Evolutionary conservation across 768 basidiomycete species (phyloP).

Genomic region (Serpula lacrymans): DNA sequence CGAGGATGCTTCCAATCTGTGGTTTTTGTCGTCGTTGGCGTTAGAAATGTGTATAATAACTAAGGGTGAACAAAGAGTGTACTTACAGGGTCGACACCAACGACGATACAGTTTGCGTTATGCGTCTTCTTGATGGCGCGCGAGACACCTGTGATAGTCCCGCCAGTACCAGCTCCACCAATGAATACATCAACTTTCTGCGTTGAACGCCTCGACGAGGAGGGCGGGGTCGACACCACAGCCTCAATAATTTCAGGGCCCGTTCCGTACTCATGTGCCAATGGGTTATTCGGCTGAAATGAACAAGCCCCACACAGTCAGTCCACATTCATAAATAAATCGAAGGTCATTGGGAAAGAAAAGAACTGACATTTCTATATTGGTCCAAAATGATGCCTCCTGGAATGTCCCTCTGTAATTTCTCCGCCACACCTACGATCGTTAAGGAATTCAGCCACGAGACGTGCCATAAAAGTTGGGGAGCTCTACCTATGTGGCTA

Average conservation of each 20-base stretch:
- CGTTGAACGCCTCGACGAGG: conserved; percentile 53
- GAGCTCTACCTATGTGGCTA: conserved; percentile 83
- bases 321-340: too few species aligned
- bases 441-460: conserved; percentile 88
- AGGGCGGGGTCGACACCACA: conserved; percentile 62
- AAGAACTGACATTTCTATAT: conserved; percentile 64
- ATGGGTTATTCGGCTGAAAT: conserved; percentile 71
- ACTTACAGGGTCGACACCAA: conserved; percentile 90
- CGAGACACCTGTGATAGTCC: conserved; percentile 87
- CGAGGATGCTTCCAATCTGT: conserved; percentile 89
- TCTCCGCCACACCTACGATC: conserved; percentile 81
- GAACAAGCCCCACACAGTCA: too few species aligned
- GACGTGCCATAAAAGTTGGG: conserved; percentile 28
- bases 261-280: conserved; percentile 88
- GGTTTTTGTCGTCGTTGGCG: conserved; percentile 7
- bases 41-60: not conserved
- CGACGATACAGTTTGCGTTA: conserved; percentile 66
- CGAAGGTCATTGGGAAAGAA: not conserved
- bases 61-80: not conserved
- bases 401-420: conserved; percentile 74
- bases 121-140: conserved; percentile 76
- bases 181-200: conserved; percentile 78
- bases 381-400: conserved; percentile 91
- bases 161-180: conserved; percentile 91
- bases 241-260: conserved; percentile 90